Evolutionary conservation across 73 alveolate species (phyloP), one percentile per base, ranked within the genome.

Genomic region (Paramecium bursaria): DNA sequence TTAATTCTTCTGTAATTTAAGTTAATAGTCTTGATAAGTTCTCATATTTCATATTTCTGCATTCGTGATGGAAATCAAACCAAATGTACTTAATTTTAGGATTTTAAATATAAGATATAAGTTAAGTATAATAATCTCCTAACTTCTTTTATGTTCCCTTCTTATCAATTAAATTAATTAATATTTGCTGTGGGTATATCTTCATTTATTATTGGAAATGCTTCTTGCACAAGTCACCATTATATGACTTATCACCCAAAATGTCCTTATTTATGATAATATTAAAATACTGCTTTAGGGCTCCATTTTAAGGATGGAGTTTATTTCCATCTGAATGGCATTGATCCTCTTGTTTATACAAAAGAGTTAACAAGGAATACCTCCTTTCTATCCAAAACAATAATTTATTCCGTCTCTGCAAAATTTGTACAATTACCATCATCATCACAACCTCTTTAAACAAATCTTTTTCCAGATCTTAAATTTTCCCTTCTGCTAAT

Each of bases 11-110:
- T 23, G 87, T 57, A 31, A 92, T 77, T 50, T 86, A 85, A 73
- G 85, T 87, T 51, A 97, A 57, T 73, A 97, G 91, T 50, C 86
- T 94, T 46, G 88, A 50, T 17, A 97, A 85, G 85, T 97, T 95
- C 74, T 95, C 98, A 74, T 88, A 97, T 79, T 97, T 94, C 98
- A 97, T 94, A 26, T 95, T 95, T 86, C 94, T 90, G 75, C 99
- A 97, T 85, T 96, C 99, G 22, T 88, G 88, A 87, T 97, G 99
- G 85, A 97, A 97, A 86, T 97, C 99, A 85, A 96, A 97, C 99
- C 99, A 97, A 26, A 94, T 94, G 74, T 92, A 97, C 14, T 90
- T 90, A 22, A 94, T 42, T 33, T 85, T 80, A 15, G 73, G 50
- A 19, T 88, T 93, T 19, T 88, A 76, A 15, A 90, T 85, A 57